A percentile compares a stretch with the other conserved stretches of the same genome.
These are phyloP conservation scores for Aspergillus sp. DNA, from an alignment of 2,329 filamentous ascomycete species.

Conservation along the genomic window DNA sequence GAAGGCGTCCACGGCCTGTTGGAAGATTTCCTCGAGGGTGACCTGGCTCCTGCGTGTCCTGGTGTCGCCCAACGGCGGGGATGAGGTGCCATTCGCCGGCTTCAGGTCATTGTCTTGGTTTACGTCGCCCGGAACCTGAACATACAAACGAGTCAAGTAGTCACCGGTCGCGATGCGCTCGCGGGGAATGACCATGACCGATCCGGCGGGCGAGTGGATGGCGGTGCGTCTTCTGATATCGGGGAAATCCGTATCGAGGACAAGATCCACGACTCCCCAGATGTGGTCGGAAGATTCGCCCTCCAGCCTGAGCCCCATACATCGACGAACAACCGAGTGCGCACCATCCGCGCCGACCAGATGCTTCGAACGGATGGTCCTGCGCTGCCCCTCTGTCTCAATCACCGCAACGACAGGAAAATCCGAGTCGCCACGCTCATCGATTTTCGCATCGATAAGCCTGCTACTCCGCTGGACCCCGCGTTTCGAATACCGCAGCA, in stretches of 20 bases:
- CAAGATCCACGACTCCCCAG: slow-evolving; percentile 68
- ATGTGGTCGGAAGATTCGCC: slow-evolving; percentile 63
- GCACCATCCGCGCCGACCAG: slow-evolving; percentile 64
- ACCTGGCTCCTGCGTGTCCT: slow-evolving; percentile 55
- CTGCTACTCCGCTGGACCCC: slow-evolving; percentile 57
- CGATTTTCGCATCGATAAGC: slow-evolving; percentile 52
- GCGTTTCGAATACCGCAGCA: slow-evolving; percentile 50
- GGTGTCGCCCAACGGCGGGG: slow-evolving; percentile 51
- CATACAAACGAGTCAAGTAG: slow-evolving; percentile 61
- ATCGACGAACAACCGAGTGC: slow-evolving; percentile 54
- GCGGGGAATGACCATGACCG: slow-evolving; percentile 70
- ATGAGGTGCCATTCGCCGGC: slow-evolving; percentile 30
- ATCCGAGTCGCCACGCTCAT: slow-evolving; percentile 38
- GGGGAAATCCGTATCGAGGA: slow-evolving; percentile 63
- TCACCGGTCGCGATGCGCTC: slow-evolving; percentile 53
- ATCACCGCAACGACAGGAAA: slow-evolving; percentile 27
- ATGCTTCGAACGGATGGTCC: slow-evolving; percentile 54
- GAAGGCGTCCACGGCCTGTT: slow-evolving; percentile 55
- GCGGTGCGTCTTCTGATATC: slow-evolving; percentile 74
- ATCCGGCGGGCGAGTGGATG: slow-evolving; percentile 64
- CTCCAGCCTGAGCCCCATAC: slow-evolving; percentile 43
- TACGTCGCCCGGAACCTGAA: slow-evolving; percentile 30
- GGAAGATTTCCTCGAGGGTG: slow-evolving; percentile 54
- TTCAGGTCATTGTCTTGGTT: slow-evolving; percentile 15
- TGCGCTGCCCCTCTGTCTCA: slow-evolving; percentile 18